Conservation (phyloP, 441 rosid genomes). For the Euphorbia schlechtendalii region DNA sequence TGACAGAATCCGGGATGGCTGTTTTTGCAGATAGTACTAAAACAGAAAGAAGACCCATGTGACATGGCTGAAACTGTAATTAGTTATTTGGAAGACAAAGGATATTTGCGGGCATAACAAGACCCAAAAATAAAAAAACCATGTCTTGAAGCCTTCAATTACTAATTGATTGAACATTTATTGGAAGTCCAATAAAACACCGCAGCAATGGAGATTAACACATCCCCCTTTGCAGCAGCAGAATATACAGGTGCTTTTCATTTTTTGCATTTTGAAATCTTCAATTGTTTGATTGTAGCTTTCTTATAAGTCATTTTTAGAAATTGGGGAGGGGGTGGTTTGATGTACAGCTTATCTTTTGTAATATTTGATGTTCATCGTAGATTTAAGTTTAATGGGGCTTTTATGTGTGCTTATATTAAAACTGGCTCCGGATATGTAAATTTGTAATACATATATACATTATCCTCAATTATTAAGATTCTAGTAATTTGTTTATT, state of each 20-base stretch:
- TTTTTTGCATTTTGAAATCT: conserved; percentile 14
- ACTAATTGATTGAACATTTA: conserved; percentile 4
- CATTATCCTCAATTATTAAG: neutral
- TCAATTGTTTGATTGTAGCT: conserved; percentile 19
- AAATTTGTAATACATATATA: neutral
- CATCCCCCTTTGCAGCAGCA: neutral
- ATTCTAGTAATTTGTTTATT: neutral
- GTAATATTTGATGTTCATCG: neutral
- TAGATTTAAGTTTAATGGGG: neutral
- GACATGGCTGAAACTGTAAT: conserved; percentile 68
- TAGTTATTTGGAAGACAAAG: conserved; percentile 56
- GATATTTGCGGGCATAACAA: conserved; percentile 46
- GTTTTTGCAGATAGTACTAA: conserved; percentile 48
- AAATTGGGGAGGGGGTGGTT: too few species aligned
- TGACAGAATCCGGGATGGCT: conserved; percentile 3
- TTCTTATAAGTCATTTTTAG: neutral
- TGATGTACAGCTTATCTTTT: neutral
- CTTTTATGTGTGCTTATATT: neutral
- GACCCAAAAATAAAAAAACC: neutral
- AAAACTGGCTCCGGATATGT: neutral
- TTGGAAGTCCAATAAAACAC: neutral
- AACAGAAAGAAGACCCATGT: conserved; percentile 32
- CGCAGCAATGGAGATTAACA: neutral
- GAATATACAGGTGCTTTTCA: conserved; percentile 8
- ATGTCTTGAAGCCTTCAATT: neutral